Evolutionary conservation across 441 rosid species (phyloP).

Genomic region (Corymbia citriodora): DNA sequence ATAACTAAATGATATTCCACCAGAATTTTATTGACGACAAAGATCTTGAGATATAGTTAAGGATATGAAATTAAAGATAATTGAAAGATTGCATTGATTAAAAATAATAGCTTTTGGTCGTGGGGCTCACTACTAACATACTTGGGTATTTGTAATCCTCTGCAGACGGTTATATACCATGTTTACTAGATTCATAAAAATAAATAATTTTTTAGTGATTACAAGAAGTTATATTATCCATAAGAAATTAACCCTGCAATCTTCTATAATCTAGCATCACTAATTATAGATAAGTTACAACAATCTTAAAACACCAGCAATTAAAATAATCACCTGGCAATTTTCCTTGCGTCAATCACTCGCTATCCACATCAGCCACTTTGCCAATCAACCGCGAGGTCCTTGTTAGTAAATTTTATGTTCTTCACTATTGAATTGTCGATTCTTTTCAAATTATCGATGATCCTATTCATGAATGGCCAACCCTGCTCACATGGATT

Average conservation of each 20-base stretch:
- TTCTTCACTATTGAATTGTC: accelerated
- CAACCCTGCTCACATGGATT: not conserved
- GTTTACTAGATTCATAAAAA: no score
- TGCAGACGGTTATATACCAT: accelerated
- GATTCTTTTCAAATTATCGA: no score
- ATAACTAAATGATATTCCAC: no score
- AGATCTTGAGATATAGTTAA: not conserved
- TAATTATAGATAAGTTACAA: not conserved
- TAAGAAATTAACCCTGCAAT: accelerated
- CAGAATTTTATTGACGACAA: no score
- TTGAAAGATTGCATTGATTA: not conserved
- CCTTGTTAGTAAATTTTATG: no score
- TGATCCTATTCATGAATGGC: not conserved
- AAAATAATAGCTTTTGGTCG: not conserved
- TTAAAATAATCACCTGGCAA: not conserved
- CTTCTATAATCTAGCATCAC: no score
- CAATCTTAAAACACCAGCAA: accelerated
- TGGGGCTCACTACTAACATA: not conserved
- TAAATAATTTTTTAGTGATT: accelerated
- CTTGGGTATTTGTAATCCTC: not conserved
- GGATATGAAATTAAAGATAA: not conserved
- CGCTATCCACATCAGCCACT: accelerated
- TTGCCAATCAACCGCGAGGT: accelerated
- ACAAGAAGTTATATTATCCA: not conserved
- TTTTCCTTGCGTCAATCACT: not conserved